These are phyloP conservation scores for Calocybe gangraenosa DNA, from an alignment of 768 basidiomycete genomes.

Conservation along the genomic window DNA sequence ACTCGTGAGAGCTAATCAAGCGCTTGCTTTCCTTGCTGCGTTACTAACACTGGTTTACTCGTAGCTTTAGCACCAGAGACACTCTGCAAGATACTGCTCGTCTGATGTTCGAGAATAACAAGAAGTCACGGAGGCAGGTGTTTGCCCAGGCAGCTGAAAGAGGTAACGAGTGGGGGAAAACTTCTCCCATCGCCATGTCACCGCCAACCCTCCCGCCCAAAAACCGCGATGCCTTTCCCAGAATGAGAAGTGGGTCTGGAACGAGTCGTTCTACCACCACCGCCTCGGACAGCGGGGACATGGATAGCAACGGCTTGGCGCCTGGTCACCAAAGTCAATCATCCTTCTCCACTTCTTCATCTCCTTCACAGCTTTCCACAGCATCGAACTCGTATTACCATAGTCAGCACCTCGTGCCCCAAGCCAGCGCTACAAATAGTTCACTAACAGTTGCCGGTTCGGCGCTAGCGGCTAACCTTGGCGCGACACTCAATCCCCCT, in stretches of 20 bases:
- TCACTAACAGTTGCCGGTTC: slow-evolving; percentile 22
- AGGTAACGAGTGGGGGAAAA: slow-evolving; percentile 56
- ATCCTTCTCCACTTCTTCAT: slow-evolving; percentile 57
- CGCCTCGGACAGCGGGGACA: slow-evolving; percentile 71
- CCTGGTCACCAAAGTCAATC: slow-evolving; percentile 44
- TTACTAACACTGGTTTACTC: slow-evolving; percentile 3
- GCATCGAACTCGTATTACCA: slow-evolving; percentile 42
- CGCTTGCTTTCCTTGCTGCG: too few species aligned
- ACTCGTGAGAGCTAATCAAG: slow-evolving; percentile 52
- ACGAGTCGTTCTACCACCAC: slow-evolving; percentile 68
- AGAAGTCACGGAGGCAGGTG: slow-evolving; percentile 65
- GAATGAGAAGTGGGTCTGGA: slow-evolving; percentile 78
- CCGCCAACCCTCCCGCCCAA: slow-evolving; percentile 42
- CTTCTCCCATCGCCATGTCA: slow-evolving; percentile 36
- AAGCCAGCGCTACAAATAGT: slow-evolving; percentile 28
- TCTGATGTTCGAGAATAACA: slow-evolving; percentile 74
- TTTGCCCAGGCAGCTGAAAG: slow-evolving; percentile 70
- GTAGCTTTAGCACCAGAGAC: slow-evolving; percentile 69
- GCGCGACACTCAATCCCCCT: slow-evolving; percentile 31
- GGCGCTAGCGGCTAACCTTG: slow-evolving; percentile 28
- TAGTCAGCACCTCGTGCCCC: slow-evolving; percentile 25
- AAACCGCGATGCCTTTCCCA: slow-evolving; percentile 38
- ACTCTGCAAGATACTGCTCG: slow-evolving; percentile 80
- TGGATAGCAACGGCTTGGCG: slow-evolving; percentile 40
- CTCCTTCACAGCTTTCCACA: slow-evolving; percentile 51